Evolutionary conservation across 306 rosid species (phyloP), one percentile per base, ranked within the genome.

Genomic region (Alnus rubra): DNA sequence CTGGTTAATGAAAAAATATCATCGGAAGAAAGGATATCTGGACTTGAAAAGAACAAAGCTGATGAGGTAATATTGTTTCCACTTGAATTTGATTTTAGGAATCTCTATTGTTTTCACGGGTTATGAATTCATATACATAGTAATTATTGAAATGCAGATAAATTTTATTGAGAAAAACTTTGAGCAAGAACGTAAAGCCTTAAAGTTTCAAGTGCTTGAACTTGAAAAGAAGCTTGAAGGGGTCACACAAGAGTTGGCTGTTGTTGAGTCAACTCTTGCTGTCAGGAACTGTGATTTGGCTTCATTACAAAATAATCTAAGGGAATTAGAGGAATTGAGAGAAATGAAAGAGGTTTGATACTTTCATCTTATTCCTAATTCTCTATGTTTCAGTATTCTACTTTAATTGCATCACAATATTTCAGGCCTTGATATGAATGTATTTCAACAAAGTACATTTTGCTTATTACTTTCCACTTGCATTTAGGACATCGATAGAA

Each of bases 341-440:
- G 99, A 95, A 87, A 90, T 93, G 98, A 95, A 91, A 91, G 99
- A 95, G 96, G 99, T 88, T 82, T 68, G 70, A 14, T 14, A 33
- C 70, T 76, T 71, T 84, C 31, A 72, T 73, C 39, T 31, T 64
- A 2, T 15, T 1, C 52, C 59, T 16, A 12, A 71, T 42, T 11
- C 15, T 18, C 51, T 44, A 3, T 45, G 9, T 48, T 74, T 74
- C 10, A 9, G 28, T 13, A 33, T 15, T 10, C 33, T 47, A 64
- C 59, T 77, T 45, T 47, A 64, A 14, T 64, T 14, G 10, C 4
- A 64, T 64, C 11, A 64, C 45, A 33, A 64, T 33, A 15, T 0
- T 67, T 42, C 28, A 67, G 11, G 35, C 60, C 4, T n/a, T 69
- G 30, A 42, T 71, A 52, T 67, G 4, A 42, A 67, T 35, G 72